Evolutionary conservation across 352 stramenopile genomes (phyloP).

Genomic region (Phytophthora aleatoria): DNA sequence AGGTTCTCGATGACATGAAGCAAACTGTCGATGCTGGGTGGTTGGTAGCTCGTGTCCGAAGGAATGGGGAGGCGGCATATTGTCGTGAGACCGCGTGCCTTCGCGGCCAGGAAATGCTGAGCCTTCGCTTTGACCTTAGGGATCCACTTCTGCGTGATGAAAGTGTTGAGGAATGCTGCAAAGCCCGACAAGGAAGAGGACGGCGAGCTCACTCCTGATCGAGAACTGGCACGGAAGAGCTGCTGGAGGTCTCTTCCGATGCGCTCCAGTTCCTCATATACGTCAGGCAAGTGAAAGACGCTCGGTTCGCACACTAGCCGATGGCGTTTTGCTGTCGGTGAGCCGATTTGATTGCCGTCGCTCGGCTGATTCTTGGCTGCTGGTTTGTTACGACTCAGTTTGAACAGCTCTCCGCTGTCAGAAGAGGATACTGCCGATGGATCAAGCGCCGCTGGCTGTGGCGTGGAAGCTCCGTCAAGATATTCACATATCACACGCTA

Average conservation of each 20-base stretch:
- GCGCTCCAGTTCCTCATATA: conserved; percentile 72
- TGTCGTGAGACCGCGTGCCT: conserved; percentile 51
- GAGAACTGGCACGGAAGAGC: conserved; percentile 37
- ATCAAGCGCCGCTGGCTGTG: conserved; percentile 27
- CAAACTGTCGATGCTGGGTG: conserved; percentile 76
- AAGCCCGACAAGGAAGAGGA: conserved; percentile 40
- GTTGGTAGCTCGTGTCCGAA: conserved; percentile 78
- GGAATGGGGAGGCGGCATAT: conserved; percentile 59
- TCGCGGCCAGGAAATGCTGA: conserved; percentile 65
- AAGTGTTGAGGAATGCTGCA: conserved; percentile 62
- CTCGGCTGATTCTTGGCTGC: conserved; percentile 36
- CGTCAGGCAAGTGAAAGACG: conserved; percentile 75
- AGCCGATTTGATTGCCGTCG: conserved; percentile 33
- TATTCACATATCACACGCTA: conserved; percentile 73
- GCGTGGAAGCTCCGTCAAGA: conserved; percentile 47
- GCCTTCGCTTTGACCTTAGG: conserved; percentile 75
- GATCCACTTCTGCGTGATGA: conserved; percentile 78
- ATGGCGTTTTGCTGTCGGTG: conserved; percentile 18
- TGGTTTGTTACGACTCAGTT: conserved; percentile 66
- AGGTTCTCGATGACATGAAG: conserved; percentile 72
- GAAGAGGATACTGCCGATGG: conserved; percentile 19
- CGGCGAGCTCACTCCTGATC: conserved; percentile 8
- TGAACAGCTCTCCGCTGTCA: conserved; percentile 50
- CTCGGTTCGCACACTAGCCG: conserved; percentile 68
- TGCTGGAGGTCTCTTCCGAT: conserved; percentile 68